These are phyloP conservation scores for Backusella parvicylindrica DNA, from an alignment of 192 early-diverging fungal genomes.

Conservation along the genomic window DNA sequence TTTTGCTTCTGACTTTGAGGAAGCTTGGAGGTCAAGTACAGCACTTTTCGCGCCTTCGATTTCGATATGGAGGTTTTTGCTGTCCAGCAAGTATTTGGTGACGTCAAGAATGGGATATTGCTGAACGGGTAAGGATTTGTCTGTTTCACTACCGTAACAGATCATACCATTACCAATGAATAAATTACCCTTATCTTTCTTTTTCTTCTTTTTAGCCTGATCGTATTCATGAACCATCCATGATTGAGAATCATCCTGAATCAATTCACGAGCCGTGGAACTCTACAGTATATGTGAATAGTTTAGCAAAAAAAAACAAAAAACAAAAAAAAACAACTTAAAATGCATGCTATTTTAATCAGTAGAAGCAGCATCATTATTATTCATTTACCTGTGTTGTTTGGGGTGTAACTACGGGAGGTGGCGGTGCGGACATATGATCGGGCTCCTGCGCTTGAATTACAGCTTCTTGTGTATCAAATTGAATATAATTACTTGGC, in stretches of 20 bases:
- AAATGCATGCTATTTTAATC: not conserved
- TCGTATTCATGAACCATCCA: conserved; percentile 61
- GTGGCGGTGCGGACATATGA: not conserved
- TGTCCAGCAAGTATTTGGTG: conserved; percentile 57
- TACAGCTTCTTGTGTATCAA: conserved; percentile 4
- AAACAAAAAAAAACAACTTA: too few relatives aligned
- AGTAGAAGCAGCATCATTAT: not conserved
- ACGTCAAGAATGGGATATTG: conserved; percentile 60
- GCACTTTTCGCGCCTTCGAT: conserved; percentile 53
- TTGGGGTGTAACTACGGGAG: not conserved
- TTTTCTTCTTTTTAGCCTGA: conserved; percentile 67
- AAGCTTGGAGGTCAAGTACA: conserved; percentile 60
- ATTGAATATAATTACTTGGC: conserved; percentile 83
- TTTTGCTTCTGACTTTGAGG: conserved; percentile 64
- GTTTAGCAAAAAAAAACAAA: not conserved
- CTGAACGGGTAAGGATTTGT: conserved; percentile 55
- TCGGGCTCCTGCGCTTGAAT: not conserved
- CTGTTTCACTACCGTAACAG: conserved; percentile 59
- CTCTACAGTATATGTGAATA: not conserved
- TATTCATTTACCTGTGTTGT: conserved; percentile 2
- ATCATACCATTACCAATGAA: conserved; percentile 60
- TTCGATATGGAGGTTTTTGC: conserved; percentile 58
- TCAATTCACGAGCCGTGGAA: not conserved
- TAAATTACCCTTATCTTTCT: conserved; percentile 63
- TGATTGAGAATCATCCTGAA: conserved; percentile 37